Evolutionary conservation across 1,284 basidiomycete species (phyloP).

Genomic region (Cryptococcus depauperatus): DNA sequence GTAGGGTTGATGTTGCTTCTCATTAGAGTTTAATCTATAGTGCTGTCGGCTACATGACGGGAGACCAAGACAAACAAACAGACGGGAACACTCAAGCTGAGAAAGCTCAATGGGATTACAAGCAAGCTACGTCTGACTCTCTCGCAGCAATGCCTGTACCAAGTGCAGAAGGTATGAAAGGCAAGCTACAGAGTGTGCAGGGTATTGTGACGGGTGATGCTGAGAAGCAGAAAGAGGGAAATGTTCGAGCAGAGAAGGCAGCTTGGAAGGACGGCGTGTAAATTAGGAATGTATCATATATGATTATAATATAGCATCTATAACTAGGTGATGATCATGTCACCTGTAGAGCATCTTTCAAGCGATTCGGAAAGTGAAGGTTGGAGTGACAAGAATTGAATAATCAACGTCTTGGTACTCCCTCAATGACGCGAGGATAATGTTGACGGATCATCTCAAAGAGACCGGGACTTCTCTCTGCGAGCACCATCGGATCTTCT

Average conservation of each 20-base stretch:
- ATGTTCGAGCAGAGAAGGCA: slow-evolving; percentile 36
- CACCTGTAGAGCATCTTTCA: neutral
- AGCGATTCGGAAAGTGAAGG: neutral
- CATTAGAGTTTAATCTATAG: slow-evolving; percentile 10
- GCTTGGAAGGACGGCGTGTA: slow-evolving; percentile 37
- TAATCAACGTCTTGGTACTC: slow-evolving; percentile 15
- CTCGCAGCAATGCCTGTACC: slow-evolving; percentile 20
- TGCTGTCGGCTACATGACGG: slow-evolving; percentile 38
- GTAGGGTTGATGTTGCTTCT: neutral
- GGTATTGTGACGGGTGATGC: slow-evolving; percentile 41
- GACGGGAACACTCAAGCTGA: slow-evolving; percentile 41
- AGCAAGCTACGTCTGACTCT: slow-evolving; percentile 24
- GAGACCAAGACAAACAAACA: slow-evolving; percentile 35
- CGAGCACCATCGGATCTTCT: slow-evolving; percentile 65
- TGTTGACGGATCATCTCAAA: slow-evolving; percentile 42
- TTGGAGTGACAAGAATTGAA: neutral
- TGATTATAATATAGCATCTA: too few relatives aligned
- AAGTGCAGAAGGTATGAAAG: slow-evolving; percentile 30
- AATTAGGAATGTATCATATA: too few relatives aligned
- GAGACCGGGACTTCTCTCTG: slow-evolving; percentile 62
- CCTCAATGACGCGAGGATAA: slow-evolving; percentile 45
- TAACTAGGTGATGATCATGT: too few relatives aligned
- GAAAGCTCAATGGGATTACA: slow-evolving; percentile 37
- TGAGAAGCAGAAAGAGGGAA: slow-evolving; percentile 41
- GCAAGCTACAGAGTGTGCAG: slow-evolving; percentile 36